Conservation (phyloP, 2,329 filamentous ascomycete species). For the Ophiostoma sp. region DNA sequence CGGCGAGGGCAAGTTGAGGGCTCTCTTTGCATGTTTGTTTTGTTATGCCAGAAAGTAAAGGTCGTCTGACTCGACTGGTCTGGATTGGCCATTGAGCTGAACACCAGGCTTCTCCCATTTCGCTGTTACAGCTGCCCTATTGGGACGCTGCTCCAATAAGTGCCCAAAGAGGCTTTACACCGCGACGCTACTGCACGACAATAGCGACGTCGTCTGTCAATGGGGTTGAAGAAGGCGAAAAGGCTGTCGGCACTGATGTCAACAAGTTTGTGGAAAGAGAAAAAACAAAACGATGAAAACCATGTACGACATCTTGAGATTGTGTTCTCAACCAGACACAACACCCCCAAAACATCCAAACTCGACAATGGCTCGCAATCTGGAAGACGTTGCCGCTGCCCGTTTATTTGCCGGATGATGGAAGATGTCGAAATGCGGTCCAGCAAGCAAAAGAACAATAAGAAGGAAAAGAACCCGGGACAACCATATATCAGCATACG, state of each 20-base stretch:
- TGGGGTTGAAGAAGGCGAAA: not conserved
- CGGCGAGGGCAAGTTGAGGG: not conserved
- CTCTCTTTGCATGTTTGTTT: not conserved
- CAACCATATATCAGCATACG: constrained; percentile 10
- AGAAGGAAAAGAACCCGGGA: not conserved
- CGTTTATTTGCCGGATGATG: constrained; percentile 19
- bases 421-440: constrained; percentile 15
- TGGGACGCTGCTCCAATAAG: not conserved
- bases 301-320: not conserved
- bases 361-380: not conserved
- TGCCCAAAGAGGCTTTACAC: constrained; percentile 17
- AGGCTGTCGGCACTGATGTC: not conserved
- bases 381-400: constrained; percentile 17
- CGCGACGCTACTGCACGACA: not conserved
- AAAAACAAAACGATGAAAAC: not conserved
- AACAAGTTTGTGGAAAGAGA: not conserved
- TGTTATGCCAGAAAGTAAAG: not conserved
- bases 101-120: not conserved
- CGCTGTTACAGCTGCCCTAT: not conserved
- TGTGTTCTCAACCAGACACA: not conserved
- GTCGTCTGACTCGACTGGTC: not conserved
- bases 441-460: not conserved
- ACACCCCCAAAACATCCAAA: not conserved
- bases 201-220: not conserved
- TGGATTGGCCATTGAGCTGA: not conserved